A percentile compares a stretch with the other conserved stretches of the same genome.
These are phyloP conservation scores for Torrubiella hemipterigena DNA, from an alignment of 2,329 filamentous ascomycete species.

Conservation along the genomic window DNA sequence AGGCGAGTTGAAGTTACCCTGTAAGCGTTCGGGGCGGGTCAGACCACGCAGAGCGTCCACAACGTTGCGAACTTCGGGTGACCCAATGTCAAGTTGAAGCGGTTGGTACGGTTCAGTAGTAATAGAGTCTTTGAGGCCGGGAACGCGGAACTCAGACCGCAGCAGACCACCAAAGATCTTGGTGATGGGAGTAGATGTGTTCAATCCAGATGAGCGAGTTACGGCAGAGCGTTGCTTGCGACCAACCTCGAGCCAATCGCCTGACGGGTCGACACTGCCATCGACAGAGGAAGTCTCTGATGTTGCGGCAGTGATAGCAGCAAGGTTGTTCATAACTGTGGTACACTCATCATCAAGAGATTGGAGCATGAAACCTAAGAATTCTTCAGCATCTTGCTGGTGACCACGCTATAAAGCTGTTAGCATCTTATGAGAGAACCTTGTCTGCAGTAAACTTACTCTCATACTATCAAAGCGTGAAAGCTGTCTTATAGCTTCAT, in stretches of 20 bases:
- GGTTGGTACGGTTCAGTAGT: constrained; percentile 91
- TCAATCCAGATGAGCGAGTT: constrained; percentile 72
- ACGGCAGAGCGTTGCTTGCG: constrained; percentile 79
- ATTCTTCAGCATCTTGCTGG: constrained; percentile 96
- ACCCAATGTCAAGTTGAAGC: constrained; percentile 86
- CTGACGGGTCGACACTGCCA: constrained; percentile 18
- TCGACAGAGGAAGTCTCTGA: constrained; percentile 14
- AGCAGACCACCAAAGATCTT: constrained; percentile 91
- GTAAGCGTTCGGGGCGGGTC: constrained; percentile 72
- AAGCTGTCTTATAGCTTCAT: constrained; percentile 78
- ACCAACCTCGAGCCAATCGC: constrained; percentile 83
- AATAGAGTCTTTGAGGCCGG: constrained; percentile 79
- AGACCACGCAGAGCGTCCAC: constrained; percentile 79
- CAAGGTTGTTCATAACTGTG: constrained; percentile 49
- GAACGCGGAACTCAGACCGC: constrained; percentile 77
- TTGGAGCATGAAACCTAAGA: constrained; percentile 84
- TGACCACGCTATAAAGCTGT: constrained; percentile 58
- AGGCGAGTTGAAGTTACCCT: constrained; percentile 72
- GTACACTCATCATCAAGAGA: constrained; percentile 88
- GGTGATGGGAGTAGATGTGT: constrained; percentile 69
- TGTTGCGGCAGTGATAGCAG: constrained; percentile 21
- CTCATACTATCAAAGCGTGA: constrained; percentile 88
- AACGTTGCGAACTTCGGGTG: constrained; percentile 78
- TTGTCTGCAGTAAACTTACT: constrained; percentile 47
- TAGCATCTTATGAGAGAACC: too few relatives aligned